Percentiles rank a stretch among this genome's conserved stretches.
These are phyloP conservation scores for Digitaria exilis DNA, from an alignment of 202 grass and related monocot genomes.

Conservation along the genomic window DNA sequence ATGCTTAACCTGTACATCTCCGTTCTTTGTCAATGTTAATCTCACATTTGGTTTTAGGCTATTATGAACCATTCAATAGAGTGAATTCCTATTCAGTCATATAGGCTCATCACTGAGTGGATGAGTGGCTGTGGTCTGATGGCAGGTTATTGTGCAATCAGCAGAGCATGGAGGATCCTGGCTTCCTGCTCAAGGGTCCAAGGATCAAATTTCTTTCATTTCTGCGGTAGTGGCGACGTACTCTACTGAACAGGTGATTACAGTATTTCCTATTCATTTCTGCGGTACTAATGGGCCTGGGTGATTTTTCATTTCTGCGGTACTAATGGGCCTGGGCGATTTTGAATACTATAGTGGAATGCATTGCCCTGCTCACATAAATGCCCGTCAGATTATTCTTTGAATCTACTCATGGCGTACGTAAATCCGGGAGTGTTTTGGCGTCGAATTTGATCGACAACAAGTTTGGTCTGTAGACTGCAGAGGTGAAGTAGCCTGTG, in stretches of 20 bases:
- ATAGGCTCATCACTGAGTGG: background rate
- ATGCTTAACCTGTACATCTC: constrained; percentile 28
- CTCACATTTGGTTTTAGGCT: background rate
- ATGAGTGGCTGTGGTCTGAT: background rate
- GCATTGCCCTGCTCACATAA: background rate
- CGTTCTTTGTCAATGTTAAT: background rate
- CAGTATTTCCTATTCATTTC: background rate
- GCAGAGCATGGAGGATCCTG: background rate
- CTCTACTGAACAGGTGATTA: background rate
- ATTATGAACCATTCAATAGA: background rate
- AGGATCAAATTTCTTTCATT: background rate
- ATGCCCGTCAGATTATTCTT: background rate
- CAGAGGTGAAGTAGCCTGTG: too few species aligned
- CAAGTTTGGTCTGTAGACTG: too few species aligned
- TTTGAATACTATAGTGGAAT: too few species aligned
- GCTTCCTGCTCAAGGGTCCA: background rate
- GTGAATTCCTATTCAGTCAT: background rate
- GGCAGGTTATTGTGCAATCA: background rate
- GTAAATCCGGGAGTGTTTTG: background rate
- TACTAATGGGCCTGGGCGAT: background rate
- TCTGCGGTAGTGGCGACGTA: background rate
- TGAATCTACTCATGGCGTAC: background rate
- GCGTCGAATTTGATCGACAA: background rate
- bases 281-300: background rate
- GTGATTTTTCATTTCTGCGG: too few species aligned